These are phyloP conservation scores for Daldinia caldariorum DNA, from an alignment of 495 filamentous ascomycete genomes.

Conservation along the genomic window DNA sequence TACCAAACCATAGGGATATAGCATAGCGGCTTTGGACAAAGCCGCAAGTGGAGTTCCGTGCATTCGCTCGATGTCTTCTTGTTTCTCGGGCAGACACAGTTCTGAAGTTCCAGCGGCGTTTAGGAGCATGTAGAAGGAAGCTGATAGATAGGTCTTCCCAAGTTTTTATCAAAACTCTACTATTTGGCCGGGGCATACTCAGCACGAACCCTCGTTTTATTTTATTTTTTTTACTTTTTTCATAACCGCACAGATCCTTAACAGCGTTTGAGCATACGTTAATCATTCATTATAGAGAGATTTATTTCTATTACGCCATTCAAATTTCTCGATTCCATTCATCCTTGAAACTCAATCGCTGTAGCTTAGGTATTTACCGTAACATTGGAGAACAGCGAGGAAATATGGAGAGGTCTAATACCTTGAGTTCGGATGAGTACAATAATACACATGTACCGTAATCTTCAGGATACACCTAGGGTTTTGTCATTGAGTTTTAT, in stretches of 20 bases:
- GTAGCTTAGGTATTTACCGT: not conserved
- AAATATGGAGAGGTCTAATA: not conserved
- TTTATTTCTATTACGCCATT: not conserved
- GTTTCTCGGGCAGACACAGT: constrained; percentile 32
- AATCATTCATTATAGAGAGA: not conserved
- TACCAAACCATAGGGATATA: constrained; percentile 37
- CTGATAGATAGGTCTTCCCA: constrained; percentile 39
- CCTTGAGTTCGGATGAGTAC: not conserved
- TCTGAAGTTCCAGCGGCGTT: constrained; percentile 38
- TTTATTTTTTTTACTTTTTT: no score
- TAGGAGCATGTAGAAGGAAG: constrained; percentile 33
- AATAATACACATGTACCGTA: not conserved
- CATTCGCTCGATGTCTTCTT: constrained; percentile 27
- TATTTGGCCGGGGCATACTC: not conserved
- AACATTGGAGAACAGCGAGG: not conserved
- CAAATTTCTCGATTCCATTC: not conserved
- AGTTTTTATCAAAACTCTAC: constrained; percentile 25
- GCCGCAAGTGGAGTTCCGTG: constrained; percentile 38
- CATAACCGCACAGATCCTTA: not conserved
- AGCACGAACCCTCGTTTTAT: constrained; percentile 1
- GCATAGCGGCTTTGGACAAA: constrained; percentile 44
- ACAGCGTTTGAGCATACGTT: not conserved
- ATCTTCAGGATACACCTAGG: not conserved
- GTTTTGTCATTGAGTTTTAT: not conserved
- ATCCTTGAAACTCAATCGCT: not conserved